These are phyloP conservation scores for Magnaporthiopsis rhizophila DNA, from an alignment of 2,329 filamentous ascomycete species.

Conservation along the genomic window DNA sequence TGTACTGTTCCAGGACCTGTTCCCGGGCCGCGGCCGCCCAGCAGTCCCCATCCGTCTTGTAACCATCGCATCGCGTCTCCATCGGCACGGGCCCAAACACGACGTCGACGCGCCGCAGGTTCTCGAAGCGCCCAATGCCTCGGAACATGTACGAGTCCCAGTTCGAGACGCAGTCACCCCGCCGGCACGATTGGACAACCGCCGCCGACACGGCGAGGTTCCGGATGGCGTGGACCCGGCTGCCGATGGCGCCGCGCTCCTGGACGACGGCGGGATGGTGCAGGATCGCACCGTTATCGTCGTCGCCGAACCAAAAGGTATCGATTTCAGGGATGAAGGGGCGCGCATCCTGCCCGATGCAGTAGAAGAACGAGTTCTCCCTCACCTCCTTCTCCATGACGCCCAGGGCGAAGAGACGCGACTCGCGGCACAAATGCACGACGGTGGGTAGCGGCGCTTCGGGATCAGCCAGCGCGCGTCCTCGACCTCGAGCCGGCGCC, in stretches of 20 bases:
- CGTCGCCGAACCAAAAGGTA: neutral
- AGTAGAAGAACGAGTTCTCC: neutral
- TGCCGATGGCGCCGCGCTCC: neutral
- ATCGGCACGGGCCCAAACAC: constrained; percentile 2
- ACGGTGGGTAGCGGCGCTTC: neutral
- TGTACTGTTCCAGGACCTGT: neutral
- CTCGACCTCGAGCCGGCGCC: neutral
- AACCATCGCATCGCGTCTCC: constrained; percentile 3
- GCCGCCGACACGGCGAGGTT: constrained; percentile 2
- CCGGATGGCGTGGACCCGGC: neutral
- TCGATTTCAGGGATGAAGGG: constrained; percentile 1
- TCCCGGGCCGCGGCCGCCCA: neutral
- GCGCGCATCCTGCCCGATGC: constrained; percentile 1
- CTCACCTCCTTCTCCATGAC: neutral
- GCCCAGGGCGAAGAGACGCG: neutral
- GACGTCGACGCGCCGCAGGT: neutral
- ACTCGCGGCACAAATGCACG: neutral
- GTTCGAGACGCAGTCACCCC: neutral
- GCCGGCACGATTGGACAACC: neutral
- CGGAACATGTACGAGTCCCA: neutral
- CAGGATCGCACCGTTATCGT: neutral
- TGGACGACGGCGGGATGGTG: neutral
- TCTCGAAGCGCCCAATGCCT: neutral
- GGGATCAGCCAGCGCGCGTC: constrained; percentile 1
- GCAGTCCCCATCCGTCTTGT: neutral